Conservation (phyloP, 169 alveolate species). For the Eimeria acervulina region DNA sequence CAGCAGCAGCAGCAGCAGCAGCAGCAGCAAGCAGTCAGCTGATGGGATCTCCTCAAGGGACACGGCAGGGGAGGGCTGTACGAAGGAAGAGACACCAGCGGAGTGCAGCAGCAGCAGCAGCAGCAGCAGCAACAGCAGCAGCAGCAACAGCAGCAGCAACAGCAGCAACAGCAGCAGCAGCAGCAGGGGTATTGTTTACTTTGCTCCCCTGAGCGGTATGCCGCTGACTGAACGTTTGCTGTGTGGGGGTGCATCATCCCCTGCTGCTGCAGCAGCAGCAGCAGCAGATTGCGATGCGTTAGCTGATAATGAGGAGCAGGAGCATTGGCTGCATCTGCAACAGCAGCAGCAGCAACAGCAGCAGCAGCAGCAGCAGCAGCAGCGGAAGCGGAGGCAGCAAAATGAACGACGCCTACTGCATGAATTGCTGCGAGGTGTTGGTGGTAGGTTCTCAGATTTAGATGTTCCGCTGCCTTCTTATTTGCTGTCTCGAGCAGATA, state of each 20-base stretch:
- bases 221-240: constrained; percentile 7
- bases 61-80: neutral
- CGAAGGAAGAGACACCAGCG: neutral
- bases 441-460: neutral
- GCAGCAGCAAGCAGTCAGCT: neutral
- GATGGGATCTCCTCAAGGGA: neutral
- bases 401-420: constrained; percentile 17
- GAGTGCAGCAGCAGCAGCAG: neutral
- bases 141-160: constrained; percentile 59
- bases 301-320: no score
- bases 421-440: constrained; percentile 43
- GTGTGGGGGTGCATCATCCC: neutral
- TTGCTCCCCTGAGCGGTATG: neutral
- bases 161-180: constrained; percentile 47
- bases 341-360: neutral
- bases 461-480: constrained; percentile 11
- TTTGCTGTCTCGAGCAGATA: neutral
- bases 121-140: constrained; percentile 31
- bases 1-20: constrained; percentile 37
- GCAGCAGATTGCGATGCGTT: no score
- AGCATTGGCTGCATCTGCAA: neutral
- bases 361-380: constrained; percentile 33
- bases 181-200: neutral
- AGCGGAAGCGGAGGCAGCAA: constrained; percentile 24
- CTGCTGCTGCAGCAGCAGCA: no score